Evolutionary conservation across 1,139 yeast species (phyloP), one percentile per base, ranked within the genome.

Genomic region (Zygotorulaspora mrakii): DNA sequence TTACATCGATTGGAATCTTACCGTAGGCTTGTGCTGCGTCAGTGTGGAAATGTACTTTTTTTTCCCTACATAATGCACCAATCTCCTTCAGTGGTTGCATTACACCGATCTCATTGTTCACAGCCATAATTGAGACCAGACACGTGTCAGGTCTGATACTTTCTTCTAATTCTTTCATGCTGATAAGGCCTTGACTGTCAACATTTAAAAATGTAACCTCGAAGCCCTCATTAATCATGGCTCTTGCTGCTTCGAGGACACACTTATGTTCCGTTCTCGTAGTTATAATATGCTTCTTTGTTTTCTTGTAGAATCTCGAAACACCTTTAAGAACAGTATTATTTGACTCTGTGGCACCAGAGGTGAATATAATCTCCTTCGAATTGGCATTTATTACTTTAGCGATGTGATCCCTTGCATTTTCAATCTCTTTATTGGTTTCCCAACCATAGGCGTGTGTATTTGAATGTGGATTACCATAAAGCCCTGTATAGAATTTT

Each of bases 391-490:
- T 78, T 53, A 94, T 88, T 39, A 91, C 76, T 27, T 72, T 71
- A 3, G 98, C 97, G 41, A 91, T 73, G 54, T 88, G 74, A 39
- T 70, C 73, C 57, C 99, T 77, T 3, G 98, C 95, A 42, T 69
- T 70, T 60, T 91, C 98, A 24, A 94, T 94, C 46, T 84, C 96
- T 53, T 76, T 77, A 45, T 89, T 96, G 4, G 98, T 85, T 67
- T 91, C 99, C 99, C 99, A 91, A 25, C 99, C 99, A 62, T 91
- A 91, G n/a, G 95, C 77, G 61, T 91, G 97, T 9, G 98, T 94
- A 40, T 94, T 80, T 3, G 96, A 87, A 65, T 91, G 99, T 10
- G 98, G 98, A 64, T 91, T 91, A 43, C 99, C 99, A 60, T 88
- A 91, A 43, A 85, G 73, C 10, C 96, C 97, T 3, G 97, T 89